phyloP scores from a whole-genome alignment of 176 grass and related monocot species.

The Phyllostachys edulis region DNA sequence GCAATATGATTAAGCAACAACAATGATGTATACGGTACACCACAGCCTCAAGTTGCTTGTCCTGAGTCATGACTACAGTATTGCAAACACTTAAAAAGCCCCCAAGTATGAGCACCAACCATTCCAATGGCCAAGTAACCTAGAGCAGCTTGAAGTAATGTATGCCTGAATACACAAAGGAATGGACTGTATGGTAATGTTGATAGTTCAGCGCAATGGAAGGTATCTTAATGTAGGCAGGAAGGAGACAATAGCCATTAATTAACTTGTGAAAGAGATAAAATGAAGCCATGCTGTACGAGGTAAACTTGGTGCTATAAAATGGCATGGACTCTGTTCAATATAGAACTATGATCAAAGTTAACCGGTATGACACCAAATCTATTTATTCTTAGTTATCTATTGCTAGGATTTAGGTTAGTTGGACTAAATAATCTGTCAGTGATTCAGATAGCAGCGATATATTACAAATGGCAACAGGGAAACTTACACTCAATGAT shows the following conservation, averaged over 20 bases:
- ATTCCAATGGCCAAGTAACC: background rate
- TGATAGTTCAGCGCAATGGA: background rate
- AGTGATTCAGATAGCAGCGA: background rate
- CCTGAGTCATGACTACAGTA: background rate
- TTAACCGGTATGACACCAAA: background rate
- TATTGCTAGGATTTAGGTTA: background rate
- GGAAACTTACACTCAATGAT: constrained; percentile 74
- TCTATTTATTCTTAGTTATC: background rate
- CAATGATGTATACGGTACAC: background rate
- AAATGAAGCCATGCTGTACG: background rate
- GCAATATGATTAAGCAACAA: background rate
- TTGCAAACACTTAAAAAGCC: background rate
- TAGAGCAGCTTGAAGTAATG: background rate
- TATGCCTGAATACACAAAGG: background rate
- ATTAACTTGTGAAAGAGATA: background rate
- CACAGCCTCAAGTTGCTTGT: background rate
- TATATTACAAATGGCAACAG: constrained; percentile 20
- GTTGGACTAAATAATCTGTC: background rate
- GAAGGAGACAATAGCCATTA: background rate
- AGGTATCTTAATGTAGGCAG: background rate
- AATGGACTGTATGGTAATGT: background rate
- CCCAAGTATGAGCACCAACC: background rate
- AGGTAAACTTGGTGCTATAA: background rate
- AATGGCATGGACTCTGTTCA: background rate
- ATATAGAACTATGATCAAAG: background rate